These are phyloP conservation scores for Phaffia rhodozyma DNA, from an alignment of 1,284 basidiomycete genomes.

Conservation along the genomic window DNA sequence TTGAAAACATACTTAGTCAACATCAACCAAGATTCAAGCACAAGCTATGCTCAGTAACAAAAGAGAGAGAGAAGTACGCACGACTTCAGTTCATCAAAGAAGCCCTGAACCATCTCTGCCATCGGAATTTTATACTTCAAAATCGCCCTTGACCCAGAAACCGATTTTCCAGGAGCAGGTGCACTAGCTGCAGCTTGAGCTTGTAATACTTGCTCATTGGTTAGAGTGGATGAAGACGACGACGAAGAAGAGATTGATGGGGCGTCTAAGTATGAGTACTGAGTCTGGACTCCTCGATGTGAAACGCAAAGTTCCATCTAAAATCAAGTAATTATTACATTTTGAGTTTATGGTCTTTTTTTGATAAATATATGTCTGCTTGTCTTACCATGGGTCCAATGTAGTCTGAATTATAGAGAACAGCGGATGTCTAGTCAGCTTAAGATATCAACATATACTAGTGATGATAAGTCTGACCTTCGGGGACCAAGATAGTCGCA, in stretches of 20 bases:
- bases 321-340: too few species aligned
- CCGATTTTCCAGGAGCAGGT: neutral
- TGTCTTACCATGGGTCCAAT: slow-evolving; percentile 9
- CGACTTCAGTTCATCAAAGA: slow-evolving; percentile 84
- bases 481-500: slow-evolving; percentile 83
- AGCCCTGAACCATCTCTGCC: slow-evolving; percentile 81
- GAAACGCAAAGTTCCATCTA: slow-evolving; percentile 73
- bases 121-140: slow-evolving; percentile 72
- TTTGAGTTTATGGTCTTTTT: slow-evolving; percentile 71
- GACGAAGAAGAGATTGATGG: neutral
- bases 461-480: slow-evolving; percentile 43
- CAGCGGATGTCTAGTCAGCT: neutral
- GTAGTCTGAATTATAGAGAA: neutral
- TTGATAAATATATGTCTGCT: slow-evolving; percentile 23
- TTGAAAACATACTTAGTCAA: neutral
- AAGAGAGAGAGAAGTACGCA: slow-evolving; percentile 17
- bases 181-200: neutral
- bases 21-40: neutral
- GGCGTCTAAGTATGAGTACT: slow-evolving; percentile 63
- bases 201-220: neutral
- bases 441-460: too few species aligned
- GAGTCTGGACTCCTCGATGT: slow-evolving; percentile 62
- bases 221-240: slow-evolving; percentile 37
- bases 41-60: neutral
- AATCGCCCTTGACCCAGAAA: slow-evolving; percentile 45